These are phyloP conservation scores for Cladorrhinum sp. DNA, from an alignment of 2,329 filamentous ascomycete species.

Conservation along the genomic window DNA sequence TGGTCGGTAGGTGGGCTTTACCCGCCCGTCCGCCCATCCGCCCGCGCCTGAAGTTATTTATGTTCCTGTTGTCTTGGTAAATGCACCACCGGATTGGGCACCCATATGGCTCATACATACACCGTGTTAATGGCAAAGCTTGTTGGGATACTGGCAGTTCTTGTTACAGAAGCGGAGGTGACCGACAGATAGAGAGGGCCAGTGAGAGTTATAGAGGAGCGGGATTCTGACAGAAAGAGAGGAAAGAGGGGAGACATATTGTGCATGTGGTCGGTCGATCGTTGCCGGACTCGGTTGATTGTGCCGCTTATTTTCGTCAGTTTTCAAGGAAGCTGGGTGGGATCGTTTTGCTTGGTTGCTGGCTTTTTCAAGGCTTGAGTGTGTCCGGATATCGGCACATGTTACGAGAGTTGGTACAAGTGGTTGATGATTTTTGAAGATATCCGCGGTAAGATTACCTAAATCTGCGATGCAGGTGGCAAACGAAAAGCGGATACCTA, in stretches of 20 bases:
- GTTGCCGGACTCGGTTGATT: constrained; percentile 9
- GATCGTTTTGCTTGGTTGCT: not conserved
- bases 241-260: not conserved
- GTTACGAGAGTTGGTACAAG: not conserved
- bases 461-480: not conserved
- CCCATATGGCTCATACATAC: no score
- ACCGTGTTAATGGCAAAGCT: not conserved
- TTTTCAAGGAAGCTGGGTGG: not conserved
- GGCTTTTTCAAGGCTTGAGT: not conserved
- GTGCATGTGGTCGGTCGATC: constrained; percentile 9
- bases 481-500: not conserved
- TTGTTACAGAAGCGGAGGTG: no score
- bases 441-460: not conserved
- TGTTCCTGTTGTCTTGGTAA: not conserved
- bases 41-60: not conserved
- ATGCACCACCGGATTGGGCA: no score
- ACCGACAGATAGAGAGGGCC: no score
- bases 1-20: no score
- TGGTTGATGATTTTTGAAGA: not conserved
- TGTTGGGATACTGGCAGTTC: no score
- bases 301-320: constrained; percentile 10
- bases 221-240: no score
- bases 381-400: not conserved
- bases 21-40: no score
- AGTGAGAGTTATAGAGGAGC: no score